These are phyloP conservation scores for Haberlea rhodopensis DNA, from an alignment of 257 asterid genomes.

Conservation along the genomic window DNA sequence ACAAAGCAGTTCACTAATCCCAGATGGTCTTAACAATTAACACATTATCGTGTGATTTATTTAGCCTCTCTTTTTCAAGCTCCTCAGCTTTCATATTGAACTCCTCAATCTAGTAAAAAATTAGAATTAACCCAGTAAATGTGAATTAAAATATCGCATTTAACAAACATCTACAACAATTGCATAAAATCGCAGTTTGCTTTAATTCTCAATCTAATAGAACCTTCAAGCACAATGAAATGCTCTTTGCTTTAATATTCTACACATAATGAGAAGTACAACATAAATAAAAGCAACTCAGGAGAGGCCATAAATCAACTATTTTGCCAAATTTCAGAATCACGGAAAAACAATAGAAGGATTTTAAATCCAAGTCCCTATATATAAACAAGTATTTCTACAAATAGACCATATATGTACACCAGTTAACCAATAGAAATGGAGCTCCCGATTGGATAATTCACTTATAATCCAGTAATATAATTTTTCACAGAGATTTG, in stretches of 20 bases:
- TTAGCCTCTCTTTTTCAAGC: slow-evolving; percentile 37
- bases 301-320: neutral
- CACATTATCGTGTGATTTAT: slow-evolving; percentile 26
- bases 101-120: slow-evolving; percentile 63
- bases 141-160: neutral
- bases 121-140: slow-evolving; percentile 1
- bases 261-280: no score
- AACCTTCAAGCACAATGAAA: no score
- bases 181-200: no score
- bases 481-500: no score
- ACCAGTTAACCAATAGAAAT: neutral
- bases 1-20: slow-evolving; percentile 57
- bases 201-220: no score
- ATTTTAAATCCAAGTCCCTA: slow-evolving; percentile 15
- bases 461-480: no score
- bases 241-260: no score
- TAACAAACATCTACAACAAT: no score
- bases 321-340: neutral
- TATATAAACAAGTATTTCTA: neutral
- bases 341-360: slow-evolving; percentile 15
- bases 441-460: neutral
- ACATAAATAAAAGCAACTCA: no score
- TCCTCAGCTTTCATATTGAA: slow-evolving; percentile 63
- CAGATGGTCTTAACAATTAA: slow-evolving; percentile 43
- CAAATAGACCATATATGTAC: neutral